Percentiles rank a stretch among this genome's conserved stretches.
phyloP scores from a whole-genome alignment of 345 rosid genomes.

The Garcia nutans region DNA sequence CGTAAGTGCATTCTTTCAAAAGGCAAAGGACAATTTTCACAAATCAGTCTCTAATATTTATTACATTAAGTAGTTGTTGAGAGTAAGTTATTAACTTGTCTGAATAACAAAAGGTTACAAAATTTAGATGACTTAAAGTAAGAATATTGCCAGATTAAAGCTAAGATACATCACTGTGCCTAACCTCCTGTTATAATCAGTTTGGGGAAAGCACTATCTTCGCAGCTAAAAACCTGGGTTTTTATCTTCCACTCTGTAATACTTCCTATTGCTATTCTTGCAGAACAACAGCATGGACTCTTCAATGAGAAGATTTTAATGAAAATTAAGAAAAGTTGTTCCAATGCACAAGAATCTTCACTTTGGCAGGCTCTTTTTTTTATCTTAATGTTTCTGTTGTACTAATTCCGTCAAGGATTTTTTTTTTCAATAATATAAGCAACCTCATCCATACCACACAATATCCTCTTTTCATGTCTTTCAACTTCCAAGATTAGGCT shows the following conservation, averaged over 20 bases:
- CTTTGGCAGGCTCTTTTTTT: too few species aligned
- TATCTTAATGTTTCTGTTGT: neutral
- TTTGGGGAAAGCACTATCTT: neutral
- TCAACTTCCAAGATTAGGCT: neutral
- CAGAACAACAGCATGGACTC: neutral
- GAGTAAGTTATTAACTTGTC: neutral
- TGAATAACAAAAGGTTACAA: neutral
- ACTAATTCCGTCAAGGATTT: neutral
- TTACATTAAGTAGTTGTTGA: neutral
- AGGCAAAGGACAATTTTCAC: constrained; percentile 2
- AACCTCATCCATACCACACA: neutral
- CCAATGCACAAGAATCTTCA: too few species aligned
- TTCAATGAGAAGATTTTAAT: neutral
- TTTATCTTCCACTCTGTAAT: neutral
- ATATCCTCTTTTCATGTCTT: neutral
- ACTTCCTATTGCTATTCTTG: neutral
- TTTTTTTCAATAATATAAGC: neutral
- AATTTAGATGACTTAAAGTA: constrained; percentile 1
- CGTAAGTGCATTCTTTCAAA: neutral
- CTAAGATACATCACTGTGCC: neutral
- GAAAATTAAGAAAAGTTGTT: too few species aligned
- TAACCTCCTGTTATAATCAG: neutral
- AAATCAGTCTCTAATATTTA: constrained; percentile 10
- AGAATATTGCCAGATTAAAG: constrained; percentile 2
- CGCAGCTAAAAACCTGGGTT: neutral